Percentiles rank a stretch among this genome's conserved stretches.
Conservation (phyloP, 2,329 filamentous ascomycete species). For the Dothiorella sarmentorum region DNA sequence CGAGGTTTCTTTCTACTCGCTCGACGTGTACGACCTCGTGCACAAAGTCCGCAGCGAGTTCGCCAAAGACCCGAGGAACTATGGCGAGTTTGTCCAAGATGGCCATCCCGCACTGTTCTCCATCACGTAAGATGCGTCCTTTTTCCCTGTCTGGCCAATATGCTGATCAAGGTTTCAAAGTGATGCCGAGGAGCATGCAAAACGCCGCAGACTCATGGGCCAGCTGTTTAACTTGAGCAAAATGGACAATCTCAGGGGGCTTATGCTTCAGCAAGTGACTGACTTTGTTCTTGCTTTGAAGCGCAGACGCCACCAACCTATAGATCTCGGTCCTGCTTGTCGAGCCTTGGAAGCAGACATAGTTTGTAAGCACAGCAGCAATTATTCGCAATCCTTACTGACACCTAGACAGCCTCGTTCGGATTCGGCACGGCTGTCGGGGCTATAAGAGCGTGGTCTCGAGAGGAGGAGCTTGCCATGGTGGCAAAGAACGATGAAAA, state of each 20-base stretch:
- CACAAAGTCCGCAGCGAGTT: conserved; percentile 5
- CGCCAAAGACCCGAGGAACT: not conserved
- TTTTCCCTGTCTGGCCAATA: too few relatives aligned
- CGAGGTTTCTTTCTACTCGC: conserved; percentile 45
- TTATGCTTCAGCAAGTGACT: not conserved
- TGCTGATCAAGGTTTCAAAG: not conserved
- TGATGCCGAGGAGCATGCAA: conserved; percentile 3
- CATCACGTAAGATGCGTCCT: not conserved
- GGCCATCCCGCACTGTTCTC: conserved; percentile 1
- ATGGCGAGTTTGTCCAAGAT: conserved; percentile 1
- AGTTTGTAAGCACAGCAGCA: not conserved
- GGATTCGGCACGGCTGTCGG: not conserved
- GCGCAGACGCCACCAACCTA: not conserved
- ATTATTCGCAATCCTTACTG: not conserved
- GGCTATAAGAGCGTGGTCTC: not conserved
- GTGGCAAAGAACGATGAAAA: conserved; percentile 2
- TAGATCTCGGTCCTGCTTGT: not conserved
- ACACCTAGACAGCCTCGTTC: not conserved
- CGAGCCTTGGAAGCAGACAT: conserved; percentile 3
- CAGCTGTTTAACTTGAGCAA: conserved; percentile 3
- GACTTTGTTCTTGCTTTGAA: not conserved
- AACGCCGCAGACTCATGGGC: conserved; percentile 3
- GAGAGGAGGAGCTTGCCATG: not conserved
- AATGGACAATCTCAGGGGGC: not conserved
- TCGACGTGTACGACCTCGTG: conserved; percentile 23